Evolutionary conservation across 805 yeast genomes (phyloP).

Genomic region (Yamadazyma akitaensis): DNA sequence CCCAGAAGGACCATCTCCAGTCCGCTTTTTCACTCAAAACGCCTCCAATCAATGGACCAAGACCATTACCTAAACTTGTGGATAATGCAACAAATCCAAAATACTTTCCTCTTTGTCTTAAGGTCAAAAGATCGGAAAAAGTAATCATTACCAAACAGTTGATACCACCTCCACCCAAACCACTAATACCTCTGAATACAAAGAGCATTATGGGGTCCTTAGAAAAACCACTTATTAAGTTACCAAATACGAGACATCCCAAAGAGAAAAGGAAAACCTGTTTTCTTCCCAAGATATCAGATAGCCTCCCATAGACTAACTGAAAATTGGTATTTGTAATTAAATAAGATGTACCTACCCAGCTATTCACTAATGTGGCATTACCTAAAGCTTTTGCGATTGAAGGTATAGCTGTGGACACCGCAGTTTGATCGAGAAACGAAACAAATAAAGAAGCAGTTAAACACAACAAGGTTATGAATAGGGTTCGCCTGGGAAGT

Average conservation of each 20-base stretch:
- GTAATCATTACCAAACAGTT: constrained; percentile 50
- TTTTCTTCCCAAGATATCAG: too few relatives aligned
- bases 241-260: too few relatives aligned
- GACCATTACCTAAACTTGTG: too few relatives aligned
- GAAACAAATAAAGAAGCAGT: constrained; percentile 26
- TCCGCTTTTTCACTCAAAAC: too few relatives aligned
- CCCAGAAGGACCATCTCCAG: too few relatives aligned
- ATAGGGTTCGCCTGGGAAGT: not conserved
- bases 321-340: too few relatives aligned
- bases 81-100: too few relatives aligned
- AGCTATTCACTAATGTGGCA: too few relatives aligned
- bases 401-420: constrained; percentile 43
- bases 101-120: constrained; percentile 20
- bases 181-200: constrained; percentile 51
- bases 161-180: constrained; percentile 62
- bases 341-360: too few relatives aligned
- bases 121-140: constrained; percentile 53
- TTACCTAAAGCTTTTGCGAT: constrained; percentile 34
- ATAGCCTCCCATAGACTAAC: too few relatives aligned
- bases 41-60: too few relatives aligned
- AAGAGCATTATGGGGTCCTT: constrained; percentile 43
- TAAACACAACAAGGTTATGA: constrained; percentile 10
- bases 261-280: too few relatives aligned
- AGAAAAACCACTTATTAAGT: constrained; percentile 21
- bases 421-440: constrained; percentile 45